Base-by-base conservation (phyloP, 2,329 filamentous ascomycete species). In the Neonectria sp. region DNA sequence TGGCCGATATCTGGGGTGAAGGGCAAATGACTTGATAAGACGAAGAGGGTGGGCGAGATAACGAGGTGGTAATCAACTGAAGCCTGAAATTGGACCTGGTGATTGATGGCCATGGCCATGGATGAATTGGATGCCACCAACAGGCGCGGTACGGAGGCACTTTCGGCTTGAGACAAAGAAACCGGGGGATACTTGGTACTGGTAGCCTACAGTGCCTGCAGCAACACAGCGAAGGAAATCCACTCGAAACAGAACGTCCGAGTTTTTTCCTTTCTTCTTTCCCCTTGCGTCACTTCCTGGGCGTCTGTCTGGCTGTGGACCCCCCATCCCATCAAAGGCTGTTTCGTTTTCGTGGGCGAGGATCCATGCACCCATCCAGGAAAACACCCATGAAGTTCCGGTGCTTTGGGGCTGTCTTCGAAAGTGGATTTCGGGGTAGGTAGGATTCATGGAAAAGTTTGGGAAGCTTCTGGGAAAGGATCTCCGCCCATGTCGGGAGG, bases 391-490 rank as follows among this genome's bases (percentile, higher is more conserved):
- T 24, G n/a, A 13, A 35, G 49, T n/a, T 12, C 55, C 21, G 27
- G 51, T 51, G 45, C 15, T n/a, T 52, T 37, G 51, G 52, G 4
- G 31, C 55, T 45, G 17, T 43, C 29, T 62, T 33, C 40, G 5
- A 33, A 29, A 55, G 60, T 49, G 60, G 60, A 17, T 31, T 55
- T 55, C 37, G 15, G 37, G 37, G 8, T 33, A n/a, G 37, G 49
- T 40, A 29, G 59, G 53, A 52, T 56, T 15, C 53, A n/a, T 55
- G 15, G 45, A 48, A 31, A 46, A 9, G 49, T 35, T 53, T 46
- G 63, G 45, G 60, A 48, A 45, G 4, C 35, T 55, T 45, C 43
- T 53, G 55, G 40, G 35, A 60, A 56, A 68, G 61, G 65, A 60
- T 60, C 65, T 12, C 45, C n/a, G 29, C 56, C 37, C 11, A 40